phyloP scores from a whole-genome alignment of 2,329 filamentous ascomycete species.

The Xenoacremonium recifei region DNA sequence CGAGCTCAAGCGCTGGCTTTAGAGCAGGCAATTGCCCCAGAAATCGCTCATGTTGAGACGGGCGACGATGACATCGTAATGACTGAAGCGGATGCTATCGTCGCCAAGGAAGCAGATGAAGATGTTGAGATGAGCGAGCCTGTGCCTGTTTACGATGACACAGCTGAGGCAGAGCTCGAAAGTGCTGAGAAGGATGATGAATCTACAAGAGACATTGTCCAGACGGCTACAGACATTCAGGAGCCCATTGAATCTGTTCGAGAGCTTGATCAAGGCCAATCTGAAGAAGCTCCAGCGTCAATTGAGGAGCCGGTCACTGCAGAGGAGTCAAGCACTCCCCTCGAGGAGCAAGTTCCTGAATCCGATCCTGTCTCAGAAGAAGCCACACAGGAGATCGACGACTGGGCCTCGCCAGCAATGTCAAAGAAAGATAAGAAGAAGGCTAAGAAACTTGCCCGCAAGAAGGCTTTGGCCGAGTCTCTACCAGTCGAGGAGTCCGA shows the following conservation, averaged over 20 bases:
- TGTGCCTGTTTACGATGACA: not conserved
- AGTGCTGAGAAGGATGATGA: slow-evolving; percentile 28
- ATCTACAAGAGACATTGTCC: slow-evolving; percentile 4
- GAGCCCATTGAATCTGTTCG: too few relatives aligned
- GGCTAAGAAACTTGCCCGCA: slow-evolving; percentile 29
- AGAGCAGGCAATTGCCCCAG: not conserved
- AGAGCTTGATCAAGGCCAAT: not conserved
- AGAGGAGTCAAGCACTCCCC: too few relatives aligned
- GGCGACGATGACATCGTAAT: not conserved
- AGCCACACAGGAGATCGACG: slow-evolving; percentile 6
- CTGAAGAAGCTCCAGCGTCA: not conserved
- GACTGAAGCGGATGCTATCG: not conserved
- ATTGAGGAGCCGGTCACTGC: too few relatives aligned
- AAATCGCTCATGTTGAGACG: not conserved
- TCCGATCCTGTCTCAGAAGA: slow-evolving; percentile 3
- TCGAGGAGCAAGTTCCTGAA: too few relatives aligned
- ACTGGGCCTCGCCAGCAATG: slow-evolving; percentile 18
- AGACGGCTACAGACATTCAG: not conserved
- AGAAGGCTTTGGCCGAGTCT: slow-evolving; percentile 8
- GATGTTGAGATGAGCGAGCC: not conserved
- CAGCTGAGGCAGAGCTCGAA: not conserved
- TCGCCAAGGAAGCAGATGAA: not conserved
- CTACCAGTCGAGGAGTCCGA: slow-evolving; percentile 6
- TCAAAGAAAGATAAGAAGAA: slow-evolving; percentile 37
- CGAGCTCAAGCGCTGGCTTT: too few relatives aligned